Percentiles rank a stretch among this genome's conserved stretches.
These are phyloP conservation scores for Sarocladiaceae sp. DNA, from an alignment of 2,329 filamentous ascomycete genomes.

Conservation along the genomic window DNA sequence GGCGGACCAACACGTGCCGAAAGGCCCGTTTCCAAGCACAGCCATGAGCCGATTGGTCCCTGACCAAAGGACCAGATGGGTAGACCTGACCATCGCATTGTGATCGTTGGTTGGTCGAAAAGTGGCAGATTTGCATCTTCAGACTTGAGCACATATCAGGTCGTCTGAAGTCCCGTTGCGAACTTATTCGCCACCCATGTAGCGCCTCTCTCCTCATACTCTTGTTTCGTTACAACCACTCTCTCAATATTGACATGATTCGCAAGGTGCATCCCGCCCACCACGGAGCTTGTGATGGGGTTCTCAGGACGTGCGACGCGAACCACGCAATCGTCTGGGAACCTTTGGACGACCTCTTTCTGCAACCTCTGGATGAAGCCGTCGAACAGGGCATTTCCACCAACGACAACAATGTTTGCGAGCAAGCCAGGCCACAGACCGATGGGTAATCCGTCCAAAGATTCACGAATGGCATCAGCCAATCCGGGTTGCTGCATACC, in stretches of 20 bases:
- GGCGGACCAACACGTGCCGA: too few relatives aligned
- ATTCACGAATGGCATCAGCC: constrained; percentile 77
- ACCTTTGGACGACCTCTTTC: constrained; percentile 65
- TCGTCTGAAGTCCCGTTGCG: constrained; percentile 20
- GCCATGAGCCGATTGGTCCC: too few relatives aligned
- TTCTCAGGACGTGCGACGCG: constrained; percentile 65
- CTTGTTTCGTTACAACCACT: constrained; percentile 75
- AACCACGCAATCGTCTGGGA: constrained; percentile 74
- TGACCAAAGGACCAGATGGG: too few relatives aligned
- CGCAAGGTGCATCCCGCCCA: constrained; percentile 76
- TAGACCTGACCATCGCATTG: too few relatives aligned
- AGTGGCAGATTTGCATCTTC: too few relatives aligned
- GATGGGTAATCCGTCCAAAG: constrained; percentile 69
- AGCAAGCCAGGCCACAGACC: constrained; percentile 79
- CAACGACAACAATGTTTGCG: constrained; percentile 84
- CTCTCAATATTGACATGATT: constrained; percentile 62
- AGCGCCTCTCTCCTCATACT: constrained; percentile 85
- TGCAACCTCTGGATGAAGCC: constrained; percentile 80
- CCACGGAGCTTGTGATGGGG: constrained; percentile 79
- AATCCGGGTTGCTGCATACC: constrained; percentile 81
- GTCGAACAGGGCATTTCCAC: constrained; percentile 75
- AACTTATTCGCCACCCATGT: constrained; percentile 73
- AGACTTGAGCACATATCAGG: neutral
- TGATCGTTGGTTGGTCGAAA: neutral
- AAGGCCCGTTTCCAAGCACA: too few relatives aligned